These are phyloP conservation scores for Dictyostelium firmibasis DNA, from an alignment of 78 protist species.

Conservation along the genomic window DNA sequence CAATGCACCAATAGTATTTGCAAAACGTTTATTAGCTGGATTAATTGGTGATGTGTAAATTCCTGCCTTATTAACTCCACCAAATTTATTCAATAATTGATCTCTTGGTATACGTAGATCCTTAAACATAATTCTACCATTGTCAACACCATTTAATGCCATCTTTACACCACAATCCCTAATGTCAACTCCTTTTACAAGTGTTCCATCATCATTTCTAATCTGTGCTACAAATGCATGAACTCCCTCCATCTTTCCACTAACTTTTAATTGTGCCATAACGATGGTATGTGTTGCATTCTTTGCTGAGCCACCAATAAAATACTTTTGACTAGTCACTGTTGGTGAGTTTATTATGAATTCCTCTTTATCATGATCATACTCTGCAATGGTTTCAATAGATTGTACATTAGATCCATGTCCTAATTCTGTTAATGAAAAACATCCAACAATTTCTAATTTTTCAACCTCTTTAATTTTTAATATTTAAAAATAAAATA, in stretches of 20 bases:
- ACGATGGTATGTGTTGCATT: constrained; percentile 29
- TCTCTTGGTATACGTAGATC: constrained; percentile 71
- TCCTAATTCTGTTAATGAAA: constrained; percentile 76
- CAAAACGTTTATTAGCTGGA: constrained; percentile 59
- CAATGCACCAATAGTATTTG: constrained; percentile 70
- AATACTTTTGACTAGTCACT: constrained; percentile 63
- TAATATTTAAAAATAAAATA: too few species aligned
- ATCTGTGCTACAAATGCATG: constrained; percentile 60
- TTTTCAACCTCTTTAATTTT: constrained; percentile 9
- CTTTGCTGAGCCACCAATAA: constrained; percentile 68
- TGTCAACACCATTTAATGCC: constrained; percentile 85
- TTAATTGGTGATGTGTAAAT: constrained; percentile 54
- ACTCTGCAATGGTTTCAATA: constrained; percentile 85
- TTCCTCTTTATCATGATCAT: constrained; percentile 43
- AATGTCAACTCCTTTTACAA: constrained; percentile 25
- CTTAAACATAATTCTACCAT: constrained; percentile 72
- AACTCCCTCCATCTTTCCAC: constrained; percentile 63
- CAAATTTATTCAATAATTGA: constrained; percentile 34
- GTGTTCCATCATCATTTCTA: constrained; percentile 16
- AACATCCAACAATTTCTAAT: constrained; percentile 57
- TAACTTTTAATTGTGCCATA: constrained; percentile 66
- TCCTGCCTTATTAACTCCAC: constrained; percentile 80
- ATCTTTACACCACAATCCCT: constrained; percentile 79
- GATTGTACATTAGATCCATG: constrained; percentile 84
- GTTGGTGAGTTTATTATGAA: constrained; percentile 80